Evolutionary conservation across 169 alveolate species (phyloP), one percentile per base, ranked within the genome.

Genomic region (Eimeria tenella): DNA sequence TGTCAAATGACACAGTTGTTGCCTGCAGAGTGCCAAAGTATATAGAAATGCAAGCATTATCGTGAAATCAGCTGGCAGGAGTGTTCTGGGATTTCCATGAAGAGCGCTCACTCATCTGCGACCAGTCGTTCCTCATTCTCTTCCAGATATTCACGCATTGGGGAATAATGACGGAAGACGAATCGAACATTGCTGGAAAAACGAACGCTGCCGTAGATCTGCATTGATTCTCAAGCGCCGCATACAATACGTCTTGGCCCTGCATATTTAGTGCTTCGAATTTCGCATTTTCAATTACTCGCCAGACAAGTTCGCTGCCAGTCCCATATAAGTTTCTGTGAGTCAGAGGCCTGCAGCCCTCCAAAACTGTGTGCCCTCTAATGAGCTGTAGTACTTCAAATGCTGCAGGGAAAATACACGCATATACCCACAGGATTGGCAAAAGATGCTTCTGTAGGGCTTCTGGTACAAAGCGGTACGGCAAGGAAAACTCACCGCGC

Each of bases 211-310:
- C 65, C 1, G 91, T 55, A 52, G 91, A 52, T n/a, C 91, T 84
- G 79, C 91, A 84, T 5, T 84, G 90, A 31, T 84, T 84, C 62
- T 84, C 91, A 84, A 84, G 91, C 63, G 42, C 81, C 21, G 56
- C 15, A 21, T 62, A 53, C 62, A 84, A 21, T 7, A 71, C 23
- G n/a, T 60, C 79, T 84, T 84, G 79, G 79, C 63, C 91, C 31
- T 62, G 65, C 81, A 84, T 63, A 50, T 84, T 60, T 7, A 60
- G 3, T 60, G 52, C 50, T 31, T 42, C 68, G 62, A 84, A 84
- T 49, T 19, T 84, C 3, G 91, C 91, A 49, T 84, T 84, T 71
- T 84, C 91, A 55, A 84, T 42, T 60, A 84, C 70, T 42, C 91
- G 79, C 65, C 1, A 5, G 7, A 84, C 91, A 9, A 84, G 91